Evolutionary conservation across 176 grass and related monocot species (phyloP).

Genomic region (Guadua angustifolia): DNA sequence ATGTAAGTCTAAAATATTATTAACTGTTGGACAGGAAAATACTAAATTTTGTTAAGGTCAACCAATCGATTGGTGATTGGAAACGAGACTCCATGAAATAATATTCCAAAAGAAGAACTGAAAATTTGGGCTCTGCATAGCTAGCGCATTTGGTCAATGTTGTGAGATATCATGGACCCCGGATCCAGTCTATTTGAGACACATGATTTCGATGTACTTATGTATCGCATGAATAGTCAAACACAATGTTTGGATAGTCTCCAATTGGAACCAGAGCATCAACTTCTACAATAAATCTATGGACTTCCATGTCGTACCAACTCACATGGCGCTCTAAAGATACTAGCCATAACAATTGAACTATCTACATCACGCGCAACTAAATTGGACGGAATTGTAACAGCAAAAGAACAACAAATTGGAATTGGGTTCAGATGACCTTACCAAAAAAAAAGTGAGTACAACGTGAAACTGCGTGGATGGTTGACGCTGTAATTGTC

Average conservation of each 20-base stretch:
- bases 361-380: not conserved
- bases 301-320: slow-evolving; percentile 22
- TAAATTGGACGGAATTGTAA: not conserved
- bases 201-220: slow-evolving; percentile 1
- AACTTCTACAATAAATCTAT: slow-evolving; percentile 12
- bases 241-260: slow-evolving; percentile 21
- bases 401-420: not conserved
- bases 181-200: slow-evolving; percentile 24
- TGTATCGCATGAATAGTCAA: slow-evolving; percentile 6
- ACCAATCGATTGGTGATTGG: slow-evolving; percentile 24
- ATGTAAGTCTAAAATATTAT: slow-evolving; percentile 7
- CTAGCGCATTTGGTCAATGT: slow-evolving; percentile 32
- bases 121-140: not conserved
- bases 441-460: not conserved
- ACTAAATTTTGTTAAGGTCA: slow-evolving; percentile 41
- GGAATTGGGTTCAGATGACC: not conserved
- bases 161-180: not conserved
- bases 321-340: slow-evolving; percentile 6
- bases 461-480: not conserved
- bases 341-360: not conserved
- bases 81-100: not conserved
- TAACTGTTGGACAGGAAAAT: not conserved
- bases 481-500: not conserved
- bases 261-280: slow-evolving; percentile 13
- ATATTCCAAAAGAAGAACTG: not conserved